Conservation (phyloP, 345 rosid genomes). For the Citrus trifoliata region DNA sequence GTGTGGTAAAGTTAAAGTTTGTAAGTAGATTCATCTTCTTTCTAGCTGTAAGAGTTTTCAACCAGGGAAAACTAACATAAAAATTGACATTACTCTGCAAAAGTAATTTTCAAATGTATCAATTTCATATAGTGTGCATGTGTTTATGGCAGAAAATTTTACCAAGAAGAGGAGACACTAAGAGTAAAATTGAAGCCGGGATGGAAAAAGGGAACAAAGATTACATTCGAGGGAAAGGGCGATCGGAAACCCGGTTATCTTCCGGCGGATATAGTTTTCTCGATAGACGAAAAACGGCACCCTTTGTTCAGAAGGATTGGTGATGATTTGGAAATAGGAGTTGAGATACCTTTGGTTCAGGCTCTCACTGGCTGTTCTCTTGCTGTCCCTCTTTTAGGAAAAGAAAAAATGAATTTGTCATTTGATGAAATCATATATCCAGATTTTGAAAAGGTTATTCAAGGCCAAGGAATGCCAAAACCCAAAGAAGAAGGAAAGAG, state of each 20-base stretch:
- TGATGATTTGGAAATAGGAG: slow-evolving; percentile 61
- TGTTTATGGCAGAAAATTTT: slow-evolving; percentile 40
- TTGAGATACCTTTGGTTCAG: slow-evolving; percentile 67
- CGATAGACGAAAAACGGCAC: slow-evolving; percentile 62
- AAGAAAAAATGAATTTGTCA: slow-evolving; percentile 47
- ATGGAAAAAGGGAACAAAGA: slow-evolving; percentile 87
- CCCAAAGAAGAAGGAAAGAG: slow-evolving; percentile 48
- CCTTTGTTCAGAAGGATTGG: slow-evolving; percentile 58
- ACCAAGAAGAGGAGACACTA: slow-evolving; percentile 60
- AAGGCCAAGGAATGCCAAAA: slow-evolving; percentile 75
- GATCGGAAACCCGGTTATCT: slow-evolving; percentile 75
- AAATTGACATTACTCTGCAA: too few relatives aligned
- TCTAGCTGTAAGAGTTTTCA: too few relatives aligned
- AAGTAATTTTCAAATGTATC: background rate
- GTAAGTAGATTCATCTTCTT: too few relatives aligned
- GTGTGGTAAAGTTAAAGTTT: too few relatives aligned
- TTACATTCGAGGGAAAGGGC: slow-evolving; percentile 83
- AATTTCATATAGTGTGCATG: too few relatives aligned
- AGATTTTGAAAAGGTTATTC: slow-evolving; percentile 56
- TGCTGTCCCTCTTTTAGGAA: slow-evolving; percentile 63
- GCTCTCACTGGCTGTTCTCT: slow-evolving; percentile 80
- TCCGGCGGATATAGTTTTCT: slow-evolving; percentile 59
- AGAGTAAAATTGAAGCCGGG: slow-evolving; percentile 74
- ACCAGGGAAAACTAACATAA: too few relatives aligned
- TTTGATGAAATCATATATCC: slow-evolving; percentile 51